A percentile compares a stretch with the other conserved stretches of the same genome.
Evolutionary conservation across 352 stramenopile species (phyloP).

Genomic region (Phytophthora sp.): DNA sequence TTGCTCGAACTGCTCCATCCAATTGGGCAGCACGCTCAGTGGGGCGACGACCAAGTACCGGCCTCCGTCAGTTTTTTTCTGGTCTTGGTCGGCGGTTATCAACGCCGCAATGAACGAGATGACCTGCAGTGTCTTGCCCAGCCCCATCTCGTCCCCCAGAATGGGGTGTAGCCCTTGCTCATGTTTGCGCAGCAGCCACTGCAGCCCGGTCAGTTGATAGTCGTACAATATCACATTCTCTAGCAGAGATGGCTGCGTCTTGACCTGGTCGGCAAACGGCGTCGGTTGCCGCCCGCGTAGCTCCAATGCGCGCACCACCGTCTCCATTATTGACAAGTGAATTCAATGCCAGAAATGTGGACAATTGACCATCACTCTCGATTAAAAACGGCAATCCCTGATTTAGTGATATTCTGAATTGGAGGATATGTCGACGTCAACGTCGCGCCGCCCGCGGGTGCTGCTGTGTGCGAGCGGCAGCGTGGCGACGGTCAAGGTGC

Average conservation of each 20-base stretch:
- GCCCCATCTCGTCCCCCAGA: conserved; percentile 84
- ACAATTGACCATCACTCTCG: conserved; percentile 20
- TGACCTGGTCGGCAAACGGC: conserved; percentile 24
- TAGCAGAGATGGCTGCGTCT: conserved; percentile 43
- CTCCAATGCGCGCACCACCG: conserved; percentile 46
- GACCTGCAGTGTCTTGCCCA: conserved; percentile 84
- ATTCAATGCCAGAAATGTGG: not conserved
- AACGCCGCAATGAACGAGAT: conserved; percentile 74
- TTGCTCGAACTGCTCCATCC: conserved; percentile 79
- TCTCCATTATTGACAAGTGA: conserved; percentile 47
- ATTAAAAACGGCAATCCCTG: conserved; percentile 1
- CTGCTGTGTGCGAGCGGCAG: conserved; percentile 84
- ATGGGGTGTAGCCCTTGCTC: conserved; percentile 75
- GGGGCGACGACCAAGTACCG: conserved; percentile 71
- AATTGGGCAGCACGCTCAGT: conserved; percentile 84
- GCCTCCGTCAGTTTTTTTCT: conserved; percentile 7
- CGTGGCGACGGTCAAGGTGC: conserved; percentile 89
- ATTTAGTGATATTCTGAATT: conserved; percentile 16
- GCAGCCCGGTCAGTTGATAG: conserved; percentile 72
- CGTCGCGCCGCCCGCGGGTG: conserved; percentile 47
- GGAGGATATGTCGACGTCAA: conserved; percentile 2
- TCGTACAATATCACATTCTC: conserved; percentile 68
- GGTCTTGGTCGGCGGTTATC: conserved; percentile 21
- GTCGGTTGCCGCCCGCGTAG: conserved; percentile 36
- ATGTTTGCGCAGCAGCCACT: conserved; percentile 69